phyloP scores from a whole-genome alignment of 2,329 filamentous ascomycete genomes.

The Colletotrichum musae region DNA sequence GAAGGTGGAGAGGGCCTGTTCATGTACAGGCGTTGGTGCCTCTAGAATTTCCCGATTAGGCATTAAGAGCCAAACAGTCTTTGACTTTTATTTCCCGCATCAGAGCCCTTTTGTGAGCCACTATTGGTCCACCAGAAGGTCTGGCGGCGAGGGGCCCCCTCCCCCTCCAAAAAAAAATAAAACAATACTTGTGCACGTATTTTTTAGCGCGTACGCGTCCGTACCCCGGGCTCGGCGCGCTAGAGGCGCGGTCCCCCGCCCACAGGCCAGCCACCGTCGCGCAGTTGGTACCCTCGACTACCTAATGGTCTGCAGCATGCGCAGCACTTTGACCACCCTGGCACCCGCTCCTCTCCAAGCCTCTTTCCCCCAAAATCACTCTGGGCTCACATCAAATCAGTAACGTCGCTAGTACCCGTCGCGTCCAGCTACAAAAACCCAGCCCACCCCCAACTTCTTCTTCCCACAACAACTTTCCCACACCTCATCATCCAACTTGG shows the following conservation, averaged over 20 bases:
- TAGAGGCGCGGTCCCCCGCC: too few species aligned
- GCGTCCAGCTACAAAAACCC: conserved; percentile 75
- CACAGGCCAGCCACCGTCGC: neutral
- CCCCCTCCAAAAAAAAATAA: conserved; percentile 1
- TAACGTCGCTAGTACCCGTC: conserved; percentile 65
- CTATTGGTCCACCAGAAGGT: conserved; percentile 4
- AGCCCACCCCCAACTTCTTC: conserved; percentile 63
- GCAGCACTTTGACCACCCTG: conserved; percentile 22
- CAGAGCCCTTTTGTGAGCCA: too few species aligned
- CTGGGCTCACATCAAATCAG: conserved; percentile 63
- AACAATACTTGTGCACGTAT: conserved; percentile 37
- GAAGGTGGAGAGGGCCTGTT: too few species aligned
- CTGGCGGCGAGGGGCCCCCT: too few species aligned
- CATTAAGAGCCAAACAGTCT: too few species aligned
- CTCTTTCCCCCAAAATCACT: conserved; percentile 48
- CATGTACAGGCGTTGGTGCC: too few species aligned
- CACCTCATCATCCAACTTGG: conserved; percentile 52
- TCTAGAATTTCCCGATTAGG: too few species aligned
- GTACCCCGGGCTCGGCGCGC: conserved; percentile 16
- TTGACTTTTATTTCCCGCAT: too few species aligned
- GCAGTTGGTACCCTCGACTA: conserved; percentile 6
- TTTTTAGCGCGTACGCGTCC: conserved; percentile 46
- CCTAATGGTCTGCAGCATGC: neutral
- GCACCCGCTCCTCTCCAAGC: conserved; percentile 11
- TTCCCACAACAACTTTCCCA: conserved; percentile 62